Conservation (phyloP, 2,329 filamentous ascomycete genomes). For the Sordariomycetes sp. region DNA sequence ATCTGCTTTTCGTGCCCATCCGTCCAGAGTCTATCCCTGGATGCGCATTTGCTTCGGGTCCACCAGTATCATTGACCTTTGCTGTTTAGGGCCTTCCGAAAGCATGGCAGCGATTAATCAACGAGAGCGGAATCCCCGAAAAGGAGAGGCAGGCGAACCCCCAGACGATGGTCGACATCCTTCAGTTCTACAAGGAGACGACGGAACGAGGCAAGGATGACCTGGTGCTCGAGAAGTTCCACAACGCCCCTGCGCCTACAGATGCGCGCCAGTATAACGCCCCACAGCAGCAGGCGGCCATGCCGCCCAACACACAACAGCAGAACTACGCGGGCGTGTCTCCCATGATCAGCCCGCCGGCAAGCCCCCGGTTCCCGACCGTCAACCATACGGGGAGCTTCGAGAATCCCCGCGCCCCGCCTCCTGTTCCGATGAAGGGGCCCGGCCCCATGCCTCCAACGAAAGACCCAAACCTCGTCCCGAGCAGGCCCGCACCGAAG, state of each 20-base stretch:
- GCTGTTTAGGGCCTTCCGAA: slow-evolving; percentile 67
- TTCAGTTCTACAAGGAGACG: slow-evolving; percentile 95
- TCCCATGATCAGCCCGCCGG: slow-evolving; percentile 61
- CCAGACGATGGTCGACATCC: slow-evolving; percentile 88
- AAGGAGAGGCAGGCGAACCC: slow-evolving; percentile 93
- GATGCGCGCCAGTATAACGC: slow-evolving; percentile 31
- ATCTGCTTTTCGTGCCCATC: not conserved
- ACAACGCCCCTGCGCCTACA: slow-evolving; percentile 55
- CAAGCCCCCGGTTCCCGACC: slow-evolving; percentile 72
- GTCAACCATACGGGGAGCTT: slow-evolving; percentile 88
- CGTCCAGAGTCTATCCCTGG: slow-evolving; percentile 6
- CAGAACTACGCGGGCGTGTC: slow-evolving; percentile 43
- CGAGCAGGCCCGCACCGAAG: slow-evolving; percentile 74
- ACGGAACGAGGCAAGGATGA: slow-evolving; percentile 70
- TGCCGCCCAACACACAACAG: slow-evolving; percentile 38
- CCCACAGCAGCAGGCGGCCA: slow-evolving; percentile 23
- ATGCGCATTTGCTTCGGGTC: not conserved
- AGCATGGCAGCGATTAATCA: slow-evolving; percentile 93
- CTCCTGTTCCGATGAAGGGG: slow-evolving; percentile 57
- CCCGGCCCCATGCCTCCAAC: slow-evolving; percentile 20
- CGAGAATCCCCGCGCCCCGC: slow-evolving; percentile 88
- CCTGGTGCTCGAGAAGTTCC: slow-evolving; percentile 90
- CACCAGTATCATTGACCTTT: not conserved
- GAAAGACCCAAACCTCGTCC: slow-evolving; percentile 53
- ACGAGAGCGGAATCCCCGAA: slow-evolving; percentile 91